phyloP scores from a whole-genome alignment of 192 early-diverging fungal genomes.

The Dispira simplex region DNA sequence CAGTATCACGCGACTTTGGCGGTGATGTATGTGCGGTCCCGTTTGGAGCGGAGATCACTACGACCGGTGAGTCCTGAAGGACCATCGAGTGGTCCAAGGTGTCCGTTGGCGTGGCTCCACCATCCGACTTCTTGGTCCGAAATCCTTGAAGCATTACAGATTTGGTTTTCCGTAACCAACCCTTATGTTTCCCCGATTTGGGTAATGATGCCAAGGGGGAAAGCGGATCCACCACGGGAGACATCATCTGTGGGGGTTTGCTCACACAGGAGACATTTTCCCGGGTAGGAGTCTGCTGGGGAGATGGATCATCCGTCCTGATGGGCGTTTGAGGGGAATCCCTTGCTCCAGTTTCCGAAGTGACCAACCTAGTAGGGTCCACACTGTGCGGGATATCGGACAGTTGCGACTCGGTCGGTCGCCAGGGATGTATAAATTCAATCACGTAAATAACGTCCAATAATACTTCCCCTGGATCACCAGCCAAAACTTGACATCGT shows the following conservation, averaged over 20 bases:
- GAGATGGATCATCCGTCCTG: neutral
- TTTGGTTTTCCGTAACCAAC: slow-evolving; percentile 10
- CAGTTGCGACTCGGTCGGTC: too few relatives aligned
- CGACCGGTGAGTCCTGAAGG: too few relatives aligned
- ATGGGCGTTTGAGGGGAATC: neutral
- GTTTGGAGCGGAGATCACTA: too few relatives aligned
- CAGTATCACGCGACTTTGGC: too few relatives aligned
- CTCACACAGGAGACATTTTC: neutral
- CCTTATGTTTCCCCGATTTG: neutral
- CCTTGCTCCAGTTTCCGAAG: neutral
- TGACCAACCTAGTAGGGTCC: neutral
- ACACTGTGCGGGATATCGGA: neutral
- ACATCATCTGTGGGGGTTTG: neutral
- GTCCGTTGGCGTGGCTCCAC: too few relatives aligned
- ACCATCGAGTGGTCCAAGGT: too few relatives aligned
- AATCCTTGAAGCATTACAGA: slow-evolving; percentile 1
- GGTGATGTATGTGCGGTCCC: too few relatives aligned
- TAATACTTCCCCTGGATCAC: neutral
- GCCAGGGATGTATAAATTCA: neutral
- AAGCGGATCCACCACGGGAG: neutral
- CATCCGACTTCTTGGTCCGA: neutral
- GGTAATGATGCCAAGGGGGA: neutral
- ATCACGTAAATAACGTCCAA: slow-evolving; percentile 6
- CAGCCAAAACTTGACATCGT: slow-evolving; percentile 7
- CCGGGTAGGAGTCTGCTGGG: neutral